Evolutionary conservation across 139 green algal species (phyloP).

Genomic region (Deuterostichococcus epilithicus): DNA sequence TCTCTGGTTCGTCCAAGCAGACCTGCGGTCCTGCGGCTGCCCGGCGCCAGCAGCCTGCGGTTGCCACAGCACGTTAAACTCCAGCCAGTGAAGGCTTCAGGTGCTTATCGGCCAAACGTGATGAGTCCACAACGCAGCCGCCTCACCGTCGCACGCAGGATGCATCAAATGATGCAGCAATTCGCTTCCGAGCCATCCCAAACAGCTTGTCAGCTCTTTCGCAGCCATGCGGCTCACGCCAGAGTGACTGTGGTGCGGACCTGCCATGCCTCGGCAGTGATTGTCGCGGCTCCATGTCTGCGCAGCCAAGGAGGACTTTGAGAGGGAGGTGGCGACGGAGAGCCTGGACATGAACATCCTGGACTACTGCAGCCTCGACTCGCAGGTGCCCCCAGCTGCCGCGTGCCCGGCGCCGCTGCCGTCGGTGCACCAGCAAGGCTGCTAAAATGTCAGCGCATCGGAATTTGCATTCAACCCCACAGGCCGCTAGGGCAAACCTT

Average conservation of each 20-base stretch:
- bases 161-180: too few species aligned
- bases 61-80: neutral
- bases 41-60: neutral
- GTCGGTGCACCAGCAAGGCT: neutral
- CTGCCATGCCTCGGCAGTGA: too few species aligned
- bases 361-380: slow-evolving; percentile 27
- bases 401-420: neutral
- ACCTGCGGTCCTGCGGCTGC: neutral
- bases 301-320: neutral
- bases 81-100: neutral
- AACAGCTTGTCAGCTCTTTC: too few species aligned
- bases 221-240: too few species aligned
- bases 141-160: too few species aligned
- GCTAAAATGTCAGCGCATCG: neutral
- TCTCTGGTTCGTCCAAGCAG: neutral
- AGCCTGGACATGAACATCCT: slow-evolving; percentile 29
- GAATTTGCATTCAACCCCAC: neutral
- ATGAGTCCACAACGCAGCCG: too few species aligned
- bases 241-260: too few species aligned
- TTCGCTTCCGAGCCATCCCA: too few species aligned
- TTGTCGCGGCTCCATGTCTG: too few species aligned
- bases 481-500: slow-evolving; percentile 6
- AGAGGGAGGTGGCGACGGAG: neutral
- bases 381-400: slow-evolving; percentile 2
- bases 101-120: too few species aligned